phyloP scores from a whole-genome alignment of 345 rosid species.

The Camelina neglecta region DNA sequence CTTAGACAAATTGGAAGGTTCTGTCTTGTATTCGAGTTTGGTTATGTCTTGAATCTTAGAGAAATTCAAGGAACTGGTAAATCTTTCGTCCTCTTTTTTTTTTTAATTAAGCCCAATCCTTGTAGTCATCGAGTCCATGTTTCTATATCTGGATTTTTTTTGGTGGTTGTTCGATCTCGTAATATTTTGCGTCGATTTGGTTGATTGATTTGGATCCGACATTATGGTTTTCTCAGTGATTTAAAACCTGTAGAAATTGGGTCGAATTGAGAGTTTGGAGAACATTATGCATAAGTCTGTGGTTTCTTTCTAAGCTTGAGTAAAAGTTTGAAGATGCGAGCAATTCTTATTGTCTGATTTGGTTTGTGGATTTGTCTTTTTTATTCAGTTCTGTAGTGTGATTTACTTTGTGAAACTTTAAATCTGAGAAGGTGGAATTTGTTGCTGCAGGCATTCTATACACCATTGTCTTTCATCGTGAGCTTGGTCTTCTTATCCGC shows the following conservation, averaged over 20 bases:
- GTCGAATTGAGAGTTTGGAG: not conserved
- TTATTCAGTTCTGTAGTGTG: too few species aligned
- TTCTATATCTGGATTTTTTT: constrained; percentile 7
- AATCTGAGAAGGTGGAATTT: too few species aligned
- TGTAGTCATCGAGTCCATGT: constrained; percentile 26
- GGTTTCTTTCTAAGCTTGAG: too few species aligned
- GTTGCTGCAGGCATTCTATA: too few species aligned
- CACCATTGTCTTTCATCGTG: not conserved
- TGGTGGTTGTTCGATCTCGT: not conserved
- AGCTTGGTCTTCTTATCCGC: too few species aligned
- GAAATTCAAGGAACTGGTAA: constrained; percentile 68
- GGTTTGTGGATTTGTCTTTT: not conserved
- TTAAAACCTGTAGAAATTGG: not conserved
- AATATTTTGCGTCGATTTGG: constrained; percentile 1
- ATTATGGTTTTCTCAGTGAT: constrained; percentile 13
- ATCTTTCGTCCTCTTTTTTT: not conserved
- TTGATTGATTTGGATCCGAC: not conserved
- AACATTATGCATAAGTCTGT: too few species aligned
- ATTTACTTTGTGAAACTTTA: too few species aligned
- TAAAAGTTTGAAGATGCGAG: not conserved
- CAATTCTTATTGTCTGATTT: not conserved
- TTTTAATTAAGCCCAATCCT: not conserved
- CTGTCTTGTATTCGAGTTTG: not conserved
- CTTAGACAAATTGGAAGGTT: not conserved
- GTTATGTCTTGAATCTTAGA: too few species aligned